Evolutionary conservation across 129 eudicot species (phyloP).

Genomic region (Chrysanthemum seticuspe): DNA sequence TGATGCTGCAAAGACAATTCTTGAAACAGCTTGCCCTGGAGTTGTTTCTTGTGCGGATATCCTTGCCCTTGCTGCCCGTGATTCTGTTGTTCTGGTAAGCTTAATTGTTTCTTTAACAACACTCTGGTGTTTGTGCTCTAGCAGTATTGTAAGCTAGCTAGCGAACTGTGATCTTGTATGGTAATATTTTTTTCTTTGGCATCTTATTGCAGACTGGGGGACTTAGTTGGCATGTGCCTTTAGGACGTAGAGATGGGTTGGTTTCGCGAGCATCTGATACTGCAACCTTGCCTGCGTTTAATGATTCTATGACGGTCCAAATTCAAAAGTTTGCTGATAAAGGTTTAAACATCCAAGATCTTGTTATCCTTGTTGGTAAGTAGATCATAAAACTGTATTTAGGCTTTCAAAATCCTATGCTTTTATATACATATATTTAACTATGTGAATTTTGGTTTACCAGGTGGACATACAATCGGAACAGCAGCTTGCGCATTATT

Average conservation of each 20-base stretch:
- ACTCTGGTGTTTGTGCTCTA: not conserved
- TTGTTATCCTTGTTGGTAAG: conserved; percentile 78
- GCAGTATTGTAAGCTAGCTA: no score
- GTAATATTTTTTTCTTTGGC: not conserved
- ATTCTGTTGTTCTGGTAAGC: conserved; percentile 20
- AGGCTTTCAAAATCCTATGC: not conserved
- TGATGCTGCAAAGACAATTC: conserved; percentile 39
- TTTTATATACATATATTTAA: no score
- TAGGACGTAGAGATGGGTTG: conserved; percentile 77
- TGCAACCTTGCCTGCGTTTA: conserved; percentile 45
- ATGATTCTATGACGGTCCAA: conserved; percentile 43
- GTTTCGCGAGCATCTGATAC: conserved; percentile 65
- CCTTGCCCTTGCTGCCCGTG: conserved; percentile 28
- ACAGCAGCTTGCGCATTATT: conserved; percentile 63
- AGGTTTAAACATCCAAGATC: conserved; percentile 58
- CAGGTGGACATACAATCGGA: conserved; percentile 91
- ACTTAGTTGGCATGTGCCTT: conserved; percentile 49
- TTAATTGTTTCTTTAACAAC: not conserved
- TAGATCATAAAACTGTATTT: not conserved
- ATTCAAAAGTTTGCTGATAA: conserved; percentile 46
- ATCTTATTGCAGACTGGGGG: conserved; percentile 46
- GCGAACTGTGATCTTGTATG: not conserved
- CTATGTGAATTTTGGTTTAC: not conserved
- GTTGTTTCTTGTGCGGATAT: conserved; percentile 30
- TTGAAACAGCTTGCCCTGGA: conserved; percentile 25